These are phyloP conservation scores for Closterium sp. DNA, from an alignment of 139 green algal species.

Conservation along the genomic window DNA sequence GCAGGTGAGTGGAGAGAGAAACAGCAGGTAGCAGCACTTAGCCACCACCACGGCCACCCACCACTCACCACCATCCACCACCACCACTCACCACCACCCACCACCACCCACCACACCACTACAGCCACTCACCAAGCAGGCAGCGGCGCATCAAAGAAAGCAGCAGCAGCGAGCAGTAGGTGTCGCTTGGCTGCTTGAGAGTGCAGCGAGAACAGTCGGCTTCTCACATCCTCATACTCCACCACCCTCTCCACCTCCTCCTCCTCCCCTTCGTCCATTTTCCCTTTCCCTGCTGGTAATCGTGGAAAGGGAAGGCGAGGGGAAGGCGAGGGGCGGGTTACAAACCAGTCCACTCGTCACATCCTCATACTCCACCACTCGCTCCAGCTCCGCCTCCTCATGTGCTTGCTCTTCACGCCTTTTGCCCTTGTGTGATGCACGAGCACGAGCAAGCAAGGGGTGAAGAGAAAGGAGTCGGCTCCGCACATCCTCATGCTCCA, in stretches of 20 bases:
- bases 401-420: background rate
- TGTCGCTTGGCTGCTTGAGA: background rate
- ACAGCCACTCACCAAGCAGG: conserved; percentile 2
- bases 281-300: background rate
- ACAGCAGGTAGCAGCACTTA: too few species aligned
- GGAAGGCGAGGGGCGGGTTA: background rate
- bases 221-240: conserved; percentile 42
- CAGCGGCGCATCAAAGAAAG: conserved; percentile 45
- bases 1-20: conserved; percentile 35
- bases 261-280: background rate
- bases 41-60: too few species aligned
- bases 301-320: too few species aligned
- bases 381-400: background rate
- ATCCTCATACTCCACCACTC: background rate
- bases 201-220: conserved; percentile 40
- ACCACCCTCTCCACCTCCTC: conserved; percentile 39
- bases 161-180: conserved; percentile 7
- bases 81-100: background rate
- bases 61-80: too few species aligned
- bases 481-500: background rate
- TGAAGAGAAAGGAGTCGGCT: background rate
- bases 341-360: too few species aligned
- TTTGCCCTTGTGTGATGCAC: too few species aligned
- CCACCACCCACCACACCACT: background rate
- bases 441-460: background rate